These are phyloP conservation scores for Quercus mongolica DNA, from an alignment of 306 rosid genomes.

Conservation along the genomic window DNA sequence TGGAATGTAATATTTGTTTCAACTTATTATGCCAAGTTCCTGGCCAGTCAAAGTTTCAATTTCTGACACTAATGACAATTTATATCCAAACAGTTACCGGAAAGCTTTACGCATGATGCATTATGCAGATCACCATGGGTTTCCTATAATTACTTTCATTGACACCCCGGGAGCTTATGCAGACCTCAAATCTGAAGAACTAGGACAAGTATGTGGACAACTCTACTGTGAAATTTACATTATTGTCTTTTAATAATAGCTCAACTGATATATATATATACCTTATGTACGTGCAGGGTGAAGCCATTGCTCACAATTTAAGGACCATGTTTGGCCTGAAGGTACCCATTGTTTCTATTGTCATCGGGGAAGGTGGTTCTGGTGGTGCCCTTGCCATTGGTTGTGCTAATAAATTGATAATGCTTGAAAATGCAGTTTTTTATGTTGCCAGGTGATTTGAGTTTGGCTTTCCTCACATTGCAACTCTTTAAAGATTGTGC, in stretches of 20 bases:
- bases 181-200: constrained; percentile 88
- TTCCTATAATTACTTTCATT: constrained; percentile 85
- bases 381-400: constrained; percentile 99
- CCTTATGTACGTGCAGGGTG: constrained; percentile 67
- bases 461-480: constrained; percentile 10
- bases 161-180: constrained; percentile 98
- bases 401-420: constrained; percentile 86
- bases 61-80: constrained; percentile 26
- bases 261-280: constrained; percentile 22
- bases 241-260: constrained; percentile 12
- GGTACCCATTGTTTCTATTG: constrained; percentile 84
- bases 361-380: constrained; percentile 99
- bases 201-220: constrained; percentile 67
- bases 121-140: constrained; percentile 89
- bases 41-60: not conserved
- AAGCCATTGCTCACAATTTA: constrained; percentile 95
- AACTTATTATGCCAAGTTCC: constrained; percentile 11
- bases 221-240: constrained; percentile 7
- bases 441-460: constrained; percentile 88
- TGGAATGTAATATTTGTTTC: constrained; percentile 4
- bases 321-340: constrained; percentile 91
- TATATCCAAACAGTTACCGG: constrained; percentile 63
- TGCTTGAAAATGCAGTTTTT: constrained; percentile 98
- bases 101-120: constrained; percentile 88
- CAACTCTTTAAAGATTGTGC: constrained; percentile 8